Base-by-base conservation (phyloP, 306 rosid genomes). In the Corylus heterophylla region DNA sequence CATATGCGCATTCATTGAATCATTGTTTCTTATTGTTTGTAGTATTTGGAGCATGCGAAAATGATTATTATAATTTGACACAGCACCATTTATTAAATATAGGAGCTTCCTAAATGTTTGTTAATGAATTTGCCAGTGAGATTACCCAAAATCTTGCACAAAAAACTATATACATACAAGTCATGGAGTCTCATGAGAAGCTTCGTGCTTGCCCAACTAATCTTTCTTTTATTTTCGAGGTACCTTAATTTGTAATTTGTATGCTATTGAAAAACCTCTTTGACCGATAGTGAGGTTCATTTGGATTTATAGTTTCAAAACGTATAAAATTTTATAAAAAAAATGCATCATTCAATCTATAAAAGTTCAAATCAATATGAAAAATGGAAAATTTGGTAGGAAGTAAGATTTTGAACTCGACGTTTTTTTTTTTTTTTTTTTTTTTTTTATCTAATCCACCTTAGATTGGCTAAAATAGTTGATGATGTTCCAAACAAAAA, bases 91-190 rank as follows among this genome's bases (percentile, higher is more conserved):
- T 22, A 67, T 18, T 31, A 54, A 8, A 22, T 29, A 14, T 3
- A 1, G 44, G 20, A 52, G 54, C 47, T 48, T 79, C 11, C 54
- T n/a, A 37, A 18, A 39, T 22, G 35, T 45, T 39, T 37, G 47
- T 69, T 51, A 63, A 52, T 29, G 27, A 11, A 71, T 66, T 74
- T 67, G 5, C 25, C 49, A 55, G 42, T 25, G 31, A 74, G 74
- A 83, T 78, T 68, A 50, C 75, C 18, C 22, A 78, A 71, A 74
- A 78, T 74, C 59, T 69, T 74, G 45, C 74, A 25, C 59, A 18
- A 47, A 20, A 12, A 77, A 82, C 10, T 17, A 64, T 12, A 54
- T 48, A 13, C 45, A 44, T 55, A 22, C 8, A 45, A 12, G 58
- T 22, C 25, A 4, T 58, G 45, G 73, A 51, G 42, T 31, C 61